Evolutionary conservation across 2,329 filamentous ascomycete genomes (phyloP), one percentile per base, ranked within the genome.

Genomic region (Neonectria neomacrospora): DNA sequence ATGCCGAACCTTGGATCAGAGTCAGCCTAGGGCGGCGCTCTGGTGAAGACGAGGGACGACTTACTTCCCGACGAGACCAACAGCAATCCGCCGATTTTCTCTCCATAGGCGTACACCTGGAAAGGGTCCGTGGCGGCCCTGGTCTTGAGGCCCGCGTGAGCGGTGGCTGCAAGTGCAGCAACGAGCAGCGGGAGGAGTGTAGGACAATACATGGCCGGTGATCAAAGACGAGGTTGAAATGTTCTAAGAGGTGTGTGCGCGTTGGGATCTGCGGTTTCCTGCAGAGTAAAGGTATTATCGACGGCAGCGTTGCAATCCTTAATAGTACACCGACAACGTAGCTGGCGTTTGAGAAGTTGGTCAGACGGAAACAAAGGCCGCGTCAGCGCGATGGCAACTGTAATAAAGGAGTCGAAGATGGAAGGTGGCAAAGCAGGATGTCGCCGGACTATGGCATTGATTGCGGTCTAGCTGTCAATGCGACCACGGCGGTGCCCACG

Each of bases 21-120:
- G 12, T n/a, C 30, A 42, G 18, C 32, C 12, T n/a, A 26, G 30
- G 2, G 14, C 22, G 5, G 34, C 16, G 32, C 9, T 9, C n/a
- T n/a, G n/a, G n/a, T n/a, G n/a, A n/a, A n/a, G n/a, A 18, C 1
- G 5, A 47, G 18, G 10, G 9, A 9, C 14, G 3, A 23, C 56
- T 39, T 54, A 64, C 62, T 41, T 42, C 62, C 62, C 3, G 53
- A 26, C 6, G 58, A 64, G 30, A 61, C 53, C 42, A 64, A 22
- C 12, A 58, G 50, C 10, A 64, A 12, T 26, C 48, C 47, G 18
- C 53, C 58, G 16, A 64, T 56, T 5, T 37, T 41, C 23, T 57
- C 45, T 26, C 57, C 58, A 54, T 57, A 61, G 32, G 62, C 62
- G 51, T 57, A 55, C 7, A 64, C 39, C 12, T 51, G 34, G 58